These are phyloP conservation scores for Sideroxylon spinosum DNA, from an alignment of 179 eudicot genomes.

Conservation along the genomic window DNA sequence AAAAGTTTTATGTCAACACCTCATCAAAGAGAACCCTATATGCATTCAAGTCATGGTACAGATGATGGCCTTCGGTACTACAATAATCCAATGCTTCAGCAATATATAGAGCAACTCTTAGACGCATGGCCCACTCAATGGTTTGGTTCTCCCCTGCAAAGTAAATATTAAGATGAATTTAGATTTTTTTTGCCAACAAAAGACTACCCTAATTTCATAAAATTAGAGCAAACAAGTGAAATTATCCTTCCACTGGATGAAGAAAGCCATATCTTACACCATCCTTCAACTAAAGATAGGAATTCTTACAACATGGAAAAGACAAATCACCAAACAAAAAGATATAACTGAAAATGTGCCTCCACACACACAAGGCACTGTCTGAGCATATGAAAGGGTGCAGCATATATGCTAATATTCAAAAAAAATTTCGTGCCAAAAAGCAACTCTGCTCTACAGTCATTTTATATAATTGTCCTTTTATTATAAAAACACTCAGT, in stretches of 20 bases:
- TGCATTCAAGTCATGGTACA: conserved; percentile 81
- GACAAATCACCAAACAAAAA: background rate
- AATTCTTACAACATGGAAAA: background rate
- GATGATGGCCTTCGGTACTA: conserved; percentile 64
- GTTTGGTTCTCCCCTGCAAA: conserved; percentile 87
- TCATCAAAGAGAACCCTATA: conserved; percentile 90
- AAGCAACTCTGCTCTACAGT: background rate
- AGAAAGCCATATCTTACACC: background rate
- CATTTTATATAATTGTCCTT: background rate
- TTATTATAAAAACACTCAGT: background rate
- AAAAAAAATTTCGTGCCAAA: background rate
- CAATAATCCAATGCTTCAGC: conserved; percentile 86
- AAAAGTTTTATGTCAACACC: conserved; percentile 31
- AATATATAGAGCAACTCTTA: conserved; percentile 69
- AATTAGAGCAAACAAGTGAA: background rate
- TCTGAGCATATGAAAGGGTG: background rate
- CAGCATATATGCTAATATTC: background rate
- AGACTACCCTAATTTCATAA: background rate
- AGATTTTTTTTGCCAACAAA: conserved; percentile 12
- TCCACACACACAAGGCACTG: background rate
- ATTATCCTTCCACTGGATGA: background rate
- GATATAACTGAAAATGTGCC: background rate
- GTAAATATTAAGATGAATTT: conserved; percentile 13
- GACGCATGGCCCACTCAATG: conserved; percentile 87
- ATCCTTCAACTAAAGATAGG: background rate